Percentiles rank a stretch among this genome's conserved stretches.
Evolutionary conservation across 345 rosid genomes (phyloP).

Genomic region (Linum tenue): DNA sequence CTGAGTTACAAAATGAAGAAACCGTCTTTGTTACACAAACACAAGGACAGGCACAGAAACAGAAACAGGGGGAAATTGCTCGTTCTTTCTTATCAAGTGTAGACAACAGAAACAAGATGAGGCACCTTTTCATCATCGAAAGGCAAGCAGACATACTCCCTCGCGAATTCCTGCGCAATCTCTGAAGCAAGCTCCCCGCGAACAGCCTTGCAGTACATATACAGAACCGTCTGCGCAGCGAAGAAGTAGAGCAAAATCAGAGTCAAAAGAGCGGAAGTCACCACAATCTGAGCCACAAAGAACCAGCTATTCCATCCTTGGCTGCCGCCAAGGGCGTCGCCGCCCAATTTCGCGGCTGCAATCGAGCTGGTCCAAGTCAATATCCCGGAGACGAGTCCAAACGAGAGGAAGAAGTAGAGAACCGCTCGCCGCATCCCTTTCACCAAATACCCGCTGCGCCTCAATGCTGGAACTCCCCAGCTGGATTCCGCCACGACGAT

Average conservation of each 20-base stretch:
- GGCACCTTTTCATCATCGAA: slow-evolving; percentile 64
- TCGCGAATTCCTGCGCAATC: slow-evolving; percentile 62
- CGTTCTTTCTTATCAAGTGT: slow-evolving; percentile 3
- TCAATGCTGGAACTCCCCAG: slow-evolving; percentile 58
- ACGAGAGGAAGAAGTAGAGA: slow-evolving; percentile 26
- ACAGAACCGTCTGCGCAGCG: slow-evolving; percentile 48
- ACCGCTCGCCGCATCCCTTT: slow-evolving; percentile 41
- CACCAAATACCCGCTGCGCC: slow-evolving; percentile 40
- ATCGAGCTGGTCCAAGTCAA: slow-evolving; percentile 20
- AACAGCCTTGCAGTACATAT: slow-evolving; percentile 55
- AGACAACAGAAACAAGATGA: slow-evolving; percentile 39
- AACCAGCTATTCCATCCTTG: slow-evolving; percentile 35
- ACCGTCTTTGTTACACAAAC: too few relatives aligned
- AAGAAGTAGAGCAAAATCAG: slow-evolving; percentile 25
- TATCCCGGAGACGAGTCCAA: slow-evolving; percentile 15
- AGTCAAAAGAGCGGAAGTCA: slow-evolving; percentile 26
- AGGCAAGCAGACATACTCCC: slow-evolving; percentile 64
- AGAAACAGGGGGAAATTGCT: background rate
- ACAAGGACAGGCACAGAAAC: background rate
- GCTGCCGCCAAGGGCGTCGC: background rate
- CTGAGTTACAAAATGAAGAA: background rate
- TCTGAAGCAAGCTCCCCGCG: slow-evolving; percentile 66
- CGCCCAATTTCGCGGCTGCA: slow-evolving; percentile 9
- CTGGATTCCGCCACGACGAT: slow-evolving; percentile 55
- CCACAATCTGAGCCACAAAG: slow-evolving; percentile 38